Conservation (phyloP, 202 grass and related monocot genomes). For the Sporobolus alterniflorus region DNA sequence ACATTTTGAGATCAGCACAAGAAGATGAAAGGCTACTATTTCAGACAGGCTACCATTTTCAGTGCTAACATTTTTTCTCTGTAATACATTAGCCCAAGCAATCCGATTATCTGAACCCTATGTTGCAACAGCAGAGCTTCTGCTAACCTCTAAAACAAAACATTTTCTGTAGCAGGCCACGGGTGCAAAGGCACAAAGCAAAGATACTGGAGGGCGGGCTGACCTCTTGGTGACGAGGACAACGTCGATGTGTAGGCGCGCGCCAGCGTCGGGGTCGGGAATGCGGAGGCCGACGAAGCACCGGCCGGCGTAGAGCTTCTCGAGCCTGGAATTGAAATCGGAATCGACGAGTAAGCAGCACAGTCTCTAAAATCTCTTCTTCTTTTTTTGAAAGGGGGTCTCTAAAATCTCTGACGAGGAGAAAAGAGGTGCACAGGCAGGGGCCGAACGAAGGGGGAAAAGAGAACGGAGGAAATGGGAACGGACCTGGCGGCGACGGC, state of each 20-base stretch:
- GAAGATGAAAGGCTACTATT: background rate
- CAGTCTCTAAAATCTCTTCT: background rate
- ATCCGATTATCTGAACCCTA: background rate
- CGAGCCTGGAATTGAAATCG: conserved; percentile 56
- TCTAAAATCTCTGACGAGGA: background rate
- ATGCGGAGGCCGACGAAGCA: conserved; percentile 93
- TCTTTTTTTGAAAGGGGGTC: background rate
- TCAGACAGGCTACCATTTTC: background rate
- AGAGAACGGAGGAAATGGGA: background rate
- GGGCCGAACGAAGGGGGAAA: background rate
- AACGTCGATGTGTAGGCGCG: conserved; percentile 77
- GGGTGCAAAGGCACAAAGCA: background rate
- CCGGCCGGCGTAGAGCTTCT: conserved; percentile 81
- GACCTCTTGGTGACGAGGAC: conserved; percentile 84
- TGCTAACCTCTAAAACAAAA: background rate
- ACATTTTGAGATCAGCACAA: background rate
- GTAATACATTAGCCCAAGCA: background rate
- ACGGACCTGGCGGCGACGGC: conserved; percentile 67
- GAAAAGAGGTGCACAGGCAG: background rate
- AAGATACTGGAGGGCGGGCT: background rate
- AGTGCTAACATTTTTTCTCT: background rate
- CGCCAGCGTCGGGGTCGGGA: conserved; percentile 79
- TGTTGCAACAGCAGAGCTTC: background rate
- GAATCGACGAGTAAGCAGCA: background rate
- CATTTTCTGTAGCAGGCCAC: background rate